Conservation (phyloP, 163 green algal species). For the Coccomyxa subellipsoidea region DNA sequence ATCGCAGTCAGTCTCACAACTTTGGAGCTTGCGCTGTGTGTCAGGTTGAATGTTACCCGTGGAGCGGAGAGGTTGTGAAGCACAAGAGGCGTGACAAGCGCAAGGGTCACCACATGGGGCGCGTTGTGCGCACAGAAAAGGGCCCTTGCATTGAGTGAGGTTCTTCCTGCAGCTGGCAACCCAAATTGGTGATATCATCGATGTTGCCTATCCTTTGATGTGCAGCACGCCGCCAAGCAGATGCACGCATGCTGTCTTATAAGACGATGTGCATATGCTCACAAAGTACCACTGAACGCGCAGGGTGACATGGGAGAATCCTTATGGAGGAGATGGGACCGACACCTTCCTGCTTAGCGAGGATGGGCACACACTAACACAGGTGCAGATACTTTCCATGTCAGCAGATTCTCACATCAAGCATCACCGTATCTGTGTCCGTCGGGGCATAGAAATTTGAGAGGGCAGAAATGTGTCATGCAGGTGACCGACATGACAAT, state of each 20-base stretch:
- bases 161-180: slow-evolving; percentile 8
- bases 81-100: slow-evolving; percentile 47
- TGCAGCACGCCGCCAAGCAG: too few relatives aligned
- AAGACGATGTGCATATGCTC: background rate
- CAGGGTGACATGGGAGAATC: slow-evolving; percentile 31
- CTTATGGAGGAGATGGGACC: slow-evolving; percentile 26
- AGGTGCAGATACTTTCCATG: slow-evolving; percentile 5
- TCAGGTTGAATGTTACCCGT: background rate
- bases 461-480: background rate
- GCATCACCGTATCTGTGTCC: background rate
- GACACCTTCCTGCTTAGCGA: slow-evolving; percentile 37
- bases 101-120: slow-evolving; percentile 27
- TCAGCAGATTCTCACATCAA: background rate
- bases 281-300: too few relatives aligned
- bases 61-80: slow-evolving; percentile 25
- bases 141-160: slow-evolving; percentile 15
- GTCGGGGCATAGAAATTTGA: background rate
- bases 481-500: slow-evolving; percentile 28
- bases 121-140: slow-evolving; percentile 17
- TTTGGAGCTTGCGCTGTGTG: background rate
- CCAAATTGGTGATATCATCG: too few relatives aligned
- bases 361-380: slow-evolving; percentile 28
- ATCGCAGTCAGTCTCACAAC: too few relatives aligned
- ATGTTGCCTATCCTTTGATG: too few relatives aligned
- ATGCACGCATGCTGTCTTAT: too few relatives aligned